Percentiles rank a stretch among this genome's conserved stretches.
Evolutionary conservation across 148 eudicot species (phyloP).

Genomic region (Salicornia ramosissima): DNA sequence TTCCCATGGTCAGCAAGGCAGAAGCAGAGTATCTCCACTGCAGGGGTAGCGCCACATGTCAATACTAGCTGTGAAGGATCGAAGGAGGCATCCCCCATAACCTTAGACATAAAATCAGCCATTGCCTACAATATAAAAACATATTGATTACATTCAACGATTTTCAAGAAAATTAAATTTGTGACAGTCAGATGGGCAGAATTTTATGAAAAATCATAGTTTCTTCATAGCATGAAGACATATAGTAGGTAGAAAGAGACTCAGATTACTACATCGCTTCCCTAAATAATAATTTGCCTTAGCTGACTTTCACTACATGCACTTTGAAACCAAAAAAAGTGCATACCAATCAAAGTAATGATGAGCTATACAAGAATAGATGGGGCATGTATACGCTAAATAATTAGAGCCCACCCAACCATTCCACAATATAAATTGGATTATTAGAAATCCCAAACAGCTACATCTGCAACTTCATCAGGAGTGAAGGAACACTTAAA

Average conservation of each 20-base stretch:
- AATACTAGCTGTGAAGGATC: conserved; percentile 74
- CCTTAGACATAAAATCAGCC: conserved; percentile 70
- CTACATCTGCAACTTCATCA: no score
- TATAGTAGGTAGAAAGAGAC: no score
- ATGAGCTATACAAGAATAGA: neutral
- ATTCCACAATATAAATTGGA: no score
- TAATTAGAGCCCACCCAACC: neutral
- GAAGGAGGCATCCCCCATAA: conserved; percentile 53
- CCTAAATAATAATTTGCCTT: neutral
- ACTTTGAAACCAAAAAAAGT: neutral
- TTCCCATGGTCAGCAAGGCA: conserved; percentile 88
- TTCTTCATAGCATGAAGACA: neutral
- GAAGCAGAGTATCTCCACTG: conserved; percentile 82
- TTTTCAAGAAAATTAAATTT: neutral
- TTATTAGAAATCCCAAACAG: no score
- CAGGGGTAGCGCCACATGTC: conserved; percentile 86
- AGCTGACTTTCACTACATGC: neutral
- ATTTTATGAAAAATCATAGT: neutral
- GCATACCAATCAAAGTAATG: neutral
- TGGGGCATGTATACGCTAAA: neutral
- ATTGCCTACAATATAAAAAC: conserved; percentile 51
- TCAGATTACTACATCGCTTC: neutral
- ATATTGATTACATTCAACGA: neutral
- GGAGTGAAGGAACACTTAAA: no score
- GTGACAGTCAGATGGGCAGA: neutral